Evolutionary conservation across 2,329 filamentous ascomycete species (phyloP), one percentile per base, ranked within the genome.

Genomic region (Fusarium buharicum): DNA sequence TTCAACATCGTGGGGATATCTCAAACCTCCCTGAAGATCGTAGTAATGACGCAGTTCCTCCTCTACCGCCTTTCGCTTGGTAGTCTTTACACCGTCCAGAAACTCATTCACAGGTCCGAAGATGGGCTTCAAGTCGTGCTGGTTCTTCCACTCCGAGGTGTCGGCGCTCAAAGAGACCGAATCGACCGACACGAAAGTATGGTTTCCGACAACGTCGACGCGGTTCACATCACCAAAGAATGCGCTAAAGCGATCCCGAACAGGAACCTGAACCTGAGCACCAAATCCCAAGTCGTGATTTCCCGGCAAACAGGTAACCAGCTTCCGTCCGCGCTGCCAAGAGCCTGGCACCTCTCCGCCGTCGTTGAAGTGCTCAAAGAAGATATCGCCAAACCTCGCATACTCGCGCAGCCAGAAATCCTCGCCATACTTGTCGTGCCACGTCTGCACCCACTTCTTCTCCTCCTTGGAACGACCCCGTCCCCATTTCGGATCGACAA

Each of bases 201-300:
- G 95, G 72, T 99, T 99, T 12, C 92, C 95, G 49, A 98, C 84
- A 6, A 98, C 84, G 74, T 98, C 93, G 17, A 99, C 88, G 9
- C 92, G 84, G 75, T 97, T 98, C n/a, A 89, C 86, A 51, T 95
- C 89, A 5, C 95, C 95, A 77, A 99, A 98, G 73, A 89, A 97
- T 4, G 89, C 86, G 70, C 90, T 86, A 74, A 98, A 99, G 14
- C 95, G 84, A 69, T 95, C 83, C 47, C 93, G 86, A 30, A 97
- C 92, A 0, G 90, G 82, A 9, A 89, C 73, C 73, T 97, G 92
- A 43, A 99, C 88, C 39, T 93, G 90, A 18, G 87, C 87, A 4
- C 92, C 94, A 72, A 98, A 97, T 0, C 95, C 95, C 36, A 98
- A 76, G 73, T 99, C 95, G 73, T 99, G 95, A 71, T 99, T 99